These are phyloP conservation scores for Aureobasidium sp. DNA, from an alignment of 2,329 filamentous ascomycete species.

Conservation along the genomic window DNA sequence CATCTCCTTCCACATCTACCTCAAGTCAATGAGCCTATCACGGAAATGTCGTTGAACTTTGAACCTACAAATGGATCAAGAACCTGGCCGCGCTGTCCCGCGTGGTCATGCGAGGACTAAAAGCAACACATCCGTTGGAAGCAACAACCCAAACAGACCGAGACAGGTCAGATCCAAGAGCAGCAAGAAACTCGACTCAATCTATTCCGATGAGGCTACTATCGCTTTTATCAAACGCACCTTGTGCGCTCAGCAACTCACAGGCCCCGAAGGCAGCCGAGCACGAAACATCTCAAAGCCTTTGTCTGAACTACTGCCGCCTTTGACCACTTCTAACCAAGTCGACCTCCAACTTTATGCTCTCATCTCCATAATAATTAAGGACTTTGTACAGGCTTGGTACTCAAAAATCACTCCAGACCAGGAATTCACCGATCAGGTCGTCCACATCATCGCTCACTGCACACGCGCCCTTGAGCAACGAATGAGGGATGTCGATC, in stretches of 20 bases:
- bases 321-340: slow-evolving; percentile 88
- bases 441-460: slow-evolving; percentile 86
- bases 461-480: slow-evolving; percentile 84
- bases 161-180: slow-evolving; percentile 25
- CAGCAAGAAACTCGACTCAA: slow-evolving; percentile 10
- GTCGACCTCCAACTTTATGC: slow-evolving; percentile 91
- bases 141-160: slow-evolving; percentile 26
- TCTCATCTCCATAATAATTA: slow-evolving; percentile 79
- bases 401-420: slow-evolving; percentile 90
- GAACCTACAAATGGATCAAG: not conserved
- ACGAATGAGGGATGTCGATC: slow-evolving; percentile 70
- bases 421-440: slow-evolving; percentile 77
- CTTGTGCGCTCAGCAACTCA: slow-evolving; percentile 62
- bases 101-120: slow-evolving; percentile 11
- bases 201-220: slow-evolving; percentile 66
- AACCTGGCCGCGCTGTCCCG: not conserved
- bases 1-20: not conserved
- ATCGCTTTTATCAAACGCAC: slow-evolving; percentile 72
- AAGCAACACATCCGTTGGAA: slow-evolving; percentile 3
- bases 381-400: slow-evolving; percentile 88
- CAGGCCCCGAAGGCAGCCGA: slow-evolving; percentile 44
- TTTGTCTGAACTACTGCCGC: slow-evolving; percentile 77
- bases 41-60: not conserved
- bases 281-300: slow-evolving; percentile 54
- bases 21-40: not conserved